A percentile compares a stretch with the other conserved stretches of the same genome.
Evolutionary conservation across 2,329 filamentous ascomycete genomes (phyloP).

Genomic region (Aspergillus sp.): DNA sequence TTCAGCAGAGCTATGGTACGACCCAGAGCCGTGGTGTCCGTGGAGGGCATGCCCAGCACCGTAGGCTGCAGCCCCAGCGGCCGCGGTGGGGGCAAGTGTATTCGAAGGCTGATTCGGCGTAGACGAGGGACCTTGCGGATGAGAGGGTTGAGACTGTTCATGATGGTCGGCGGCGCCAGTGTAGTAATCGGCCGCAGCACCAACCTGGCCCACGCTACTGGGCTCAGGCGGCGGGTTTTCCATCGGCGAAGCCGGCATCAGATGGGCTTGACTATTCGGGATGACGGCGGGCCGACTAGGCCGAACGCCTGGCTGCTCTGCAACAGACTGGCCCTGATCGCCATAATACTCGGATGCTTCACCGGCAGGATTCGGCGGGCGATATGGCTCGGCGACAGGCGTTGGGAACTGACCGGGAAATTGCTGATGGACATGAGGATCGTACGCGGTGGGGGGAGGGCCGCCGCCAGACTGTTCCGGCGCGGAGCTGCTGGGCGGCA

Average conservation of each 20-base stretch:
- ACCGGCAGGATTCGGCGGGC: constrained; percentile 41
- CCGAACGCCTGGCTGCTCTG: constrained; percentile 51
- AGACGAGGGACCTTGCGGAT: constrained; percentile 13
- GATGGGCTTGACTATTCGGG: constrained; percentile 46
- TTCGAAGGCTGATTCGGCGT: constrained; percentile 18
- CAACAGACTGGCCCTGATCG: constrained; percentile 53
- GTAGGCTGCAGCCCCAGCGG: constrained; percentile 31
- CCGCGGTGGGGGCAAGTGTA: constrained; percentile 11
- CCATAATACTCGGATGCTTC: constrained; percentile 54
- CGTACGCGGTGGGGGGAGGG: constrained; percentile 21
- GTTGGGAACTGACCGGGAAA: constrained; percentile 50
- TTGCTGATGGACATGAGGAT: constrained; percentile 46
- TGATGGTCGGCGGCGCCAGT: constrained; percentile 13
- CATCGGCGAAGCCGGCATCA: constrained; percentile 43
- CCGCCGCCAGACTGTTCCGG: constrained; percentile 11
- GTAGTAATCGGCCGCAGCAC: constrained; percentile 51
- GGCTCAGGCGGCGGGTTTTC: constrained; percentile 51
- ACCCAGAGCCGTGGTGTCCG: constrained; percentile 12
- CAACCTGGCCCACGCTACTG: constrained; percentile 37
- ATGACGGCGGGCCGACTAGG: constrained; percentile 45
- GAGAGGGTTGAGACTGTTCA: constrained; percentile 6
- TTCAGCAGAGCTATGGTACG: too few species aligned
- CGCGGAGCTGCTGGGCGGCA: constrained; percentile 9
- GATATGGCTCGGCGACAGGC: constrained; percentile 37
- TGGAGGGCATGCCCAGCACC: constrained; percentile 28